Evolutionary conservation across 2,329 filamentous ascomycete genomes (phyloP).

Genomic region (Fusarium nygamai): DNA sequence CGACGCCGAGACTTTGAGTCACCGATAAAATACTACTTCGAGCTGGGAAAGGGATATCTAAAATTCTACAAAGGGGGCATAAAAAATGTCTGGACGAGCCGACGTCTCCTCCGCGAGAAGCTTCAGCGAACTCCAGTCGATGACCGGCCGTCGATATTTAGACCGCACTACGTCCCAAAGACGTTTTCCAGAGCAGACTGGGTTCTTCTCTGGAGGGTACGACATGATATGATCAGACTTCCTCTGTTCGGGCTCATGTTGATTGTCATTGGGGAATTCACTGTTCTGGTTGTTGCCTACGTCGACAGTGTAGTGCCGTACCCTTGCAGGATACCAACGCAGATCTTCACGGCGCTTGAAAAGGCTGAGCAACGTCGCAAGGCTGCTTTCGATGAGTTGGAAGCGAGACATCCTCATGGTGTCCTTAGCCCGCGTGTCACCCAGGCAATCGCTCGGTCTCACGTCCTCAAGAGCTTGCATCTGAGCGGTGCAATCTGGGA

Average conservation of each 20-base stretch:
- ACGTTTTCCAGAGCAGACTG: constrained; percentile 71
- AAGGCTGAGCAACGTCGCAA: constrained; percentile 63
- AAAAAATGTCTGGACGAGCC: constrained; percentile 77
- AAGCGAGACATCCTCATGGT: constrained; percentile 48
- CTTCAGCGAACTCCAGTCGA: constrained; percentile 59
- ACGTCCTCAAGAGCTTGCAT: constrained; percentile 56
- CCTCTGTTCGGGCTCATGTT: constrained; percentile 82
- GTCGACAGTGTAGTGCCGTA: constrained; percentile 78
- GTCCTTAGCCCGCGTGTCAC: constrained; percentile 48
- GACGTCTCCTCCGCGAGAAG: constrained; percentile 59
- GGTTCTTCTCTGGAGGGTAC: constrained; percentile 74
- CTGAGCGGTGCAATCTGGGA: constrained; percentile 62
- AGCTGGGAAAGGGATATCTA: constrained; percentile 78
- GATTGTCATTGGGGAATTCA: constrained; percentile 84
- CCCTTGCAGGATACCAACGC: constrained; percentile 83
- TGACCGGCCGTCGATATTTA: constrained; percentile 58
- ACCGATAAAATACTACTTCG: constrained; percentile 60
- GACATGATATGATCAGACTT: constrained; percentile 78
- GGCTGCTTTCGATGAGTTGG: constrained; percentile 58
- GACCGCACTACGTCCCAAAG: constrained; percentile 47
- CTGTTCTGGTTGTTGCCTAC: constrained; percentile 79
- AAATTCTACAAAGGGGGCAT: constrained; percentile 90
- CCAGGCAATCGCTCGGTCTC: constrained; percentile 45
- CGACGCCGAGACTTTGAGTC: constrained; percentile 53
- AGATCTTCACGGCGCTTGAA: constrained; percentile 68